Base-by-base conservation (phyloP, 148 eudicot species). In the Drosera capensis region DNA sequence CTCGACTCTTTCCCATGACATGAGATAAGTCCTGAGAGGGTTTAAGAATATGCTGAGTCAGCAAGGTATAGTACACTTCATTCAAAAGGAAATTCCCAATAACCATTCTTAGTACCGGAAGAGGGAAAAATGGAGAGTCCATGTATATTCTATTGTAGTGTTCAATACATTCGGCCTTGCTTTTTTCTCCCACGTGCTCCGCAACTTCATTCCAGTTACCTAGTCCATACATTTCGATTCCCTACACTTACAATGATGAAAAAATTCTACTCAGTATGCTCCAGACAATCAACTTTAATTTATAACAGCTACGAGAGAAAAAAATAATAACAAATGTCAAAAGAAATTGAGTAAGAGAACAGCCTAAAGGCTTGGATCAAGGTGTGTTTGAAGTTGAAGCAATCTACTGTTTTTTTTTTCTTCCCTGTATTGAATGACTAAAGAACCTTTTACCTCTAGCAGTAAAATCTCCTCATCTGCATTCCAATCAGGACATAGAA, bases 101-200 rank as follows among this genome's bases (percentile, higher is more conserved):
- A 45, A 52, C 24, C 7, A 46, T 40, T 11, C 55, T 53, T 71
- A 75, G 51, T 85, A 92, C 99, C 75, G 94, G 95, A 58, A 92
- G 94, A 40, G 99, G 99, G 71, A 85, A 92, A 70, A 94, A 81
- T 40, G 85, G 94, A n/a, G 99, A 92, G 54, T 77, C 68, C 86
- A 92, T 74, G 62, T 85, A 92, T 53, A 73, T 55, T 13, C 61
- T 58, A 41, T 81, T 57, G 58, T 78, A 92, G 52, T 92, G 99
- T 34, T 70, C 75, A 55, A 85, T 71, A 45, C 99, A 92, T 22
- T 79, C 80, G 46, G 73, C 48, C 74, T 71, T 92, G 71, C 79
- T 76, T 76, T 92, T 92, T 9, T 94, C 81, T 58, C 95, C 99
- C 43, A 92, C 99, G 68, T 86, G 96, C 61, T 86, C 93, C 47